Conservation (phyloP, 306 rosid genomes). For the Oemleria cerasiformis region DNA sequence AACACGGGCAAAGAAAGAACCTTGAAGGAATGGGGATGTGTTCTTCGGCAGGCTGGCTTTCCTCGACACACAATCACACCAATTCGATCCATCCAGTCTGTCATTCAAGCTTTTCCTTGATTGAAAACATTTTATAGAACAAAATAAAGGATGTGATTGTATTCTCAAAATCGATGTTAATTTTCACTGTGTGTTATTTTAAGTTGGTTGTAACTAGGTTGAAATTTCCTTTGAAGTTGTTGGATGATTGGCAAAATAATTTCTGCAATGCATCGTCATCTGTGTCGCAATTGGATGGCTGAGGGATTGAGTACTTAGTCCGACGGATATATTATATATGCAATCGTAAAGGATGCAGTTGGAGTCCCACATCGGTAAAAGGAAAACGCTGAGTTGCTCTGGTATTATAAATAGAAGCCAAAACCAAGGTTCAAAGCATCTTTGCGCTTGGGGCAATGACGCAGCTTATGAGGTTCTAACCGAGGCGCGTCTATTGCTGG, state of each 20-base stretch:
- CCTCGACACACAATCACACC: constrained; percentile 14
- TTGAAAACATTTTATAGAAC: neutral
- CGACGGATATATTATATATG: too few relatives aligned
- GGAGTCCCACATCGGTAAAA: constrained; percentile 9
- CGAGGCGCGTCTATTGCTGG: constrained; percentile 25
- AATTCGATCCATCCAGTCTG: neutral
- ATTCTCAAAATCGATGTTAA: neutral
- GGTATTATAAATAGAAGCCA: neutral
- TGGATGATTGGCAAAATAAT: too few relatives aligned
- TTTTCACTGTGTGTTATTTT: too few relatives aligned
- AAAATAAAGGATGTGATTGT: neutral
- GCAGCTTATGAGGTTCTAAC: constrained; percentile 29
- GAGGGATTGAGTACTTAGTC: too few relatives aligned
- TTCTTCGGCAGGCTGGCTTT: constrained; percentile 17
- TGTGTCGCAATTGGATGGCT: neutral
- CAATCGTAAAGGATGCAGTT: neutral
- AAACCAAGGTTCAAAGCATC: fast-evolving
- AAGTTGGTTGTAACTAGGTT: too few relatives aligned
- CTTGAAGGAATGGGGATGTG: constrained; percentile 7
- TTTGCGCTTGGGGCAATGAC: constrained; percentile 32
- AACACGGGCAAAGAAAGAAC: constrained; percentile 22
- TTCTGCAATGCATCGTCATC: neutral
- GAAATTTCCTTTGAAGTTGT: too few relatives aligned
- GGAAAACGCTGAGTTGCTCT: neutral
- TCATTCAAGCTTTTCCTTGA: constrained; percentile 16